phyloP scores from a whole-genome alignment of 176 grass and related monocot species.

The Echinochloa phyllopogon region DNA sequence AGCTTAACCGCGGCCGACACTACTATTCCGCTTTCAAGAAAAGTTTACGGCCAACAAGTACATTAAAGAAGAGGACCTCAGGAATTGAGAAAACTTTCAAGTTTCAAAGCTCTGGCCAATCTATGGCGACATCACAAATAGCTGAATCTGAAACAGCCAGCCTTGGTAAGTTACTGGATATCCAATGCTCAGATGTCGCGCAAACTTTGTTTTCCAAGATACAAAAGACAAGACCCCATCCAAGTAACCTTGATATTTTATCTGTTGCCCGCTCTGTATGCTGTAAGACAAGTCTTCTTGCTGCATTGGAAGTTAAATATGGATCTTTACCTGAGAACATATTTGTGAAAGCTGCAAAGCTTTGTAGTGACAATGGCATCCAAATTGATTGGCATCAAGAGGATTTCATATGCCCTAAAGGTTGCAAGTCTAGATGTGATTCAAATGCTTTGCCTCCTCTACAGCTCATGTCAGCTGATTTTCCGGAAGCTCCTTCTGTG shows the following conservation, averaged over 20 bases:
- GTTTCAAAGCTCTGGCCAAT: conserved; percentile 44
- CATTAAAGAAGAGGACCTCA: conserved; percentile 67
- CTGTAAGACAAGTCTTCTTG: conserved; percentile 77
- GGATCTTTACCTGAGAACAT: conserved; percentile 77
- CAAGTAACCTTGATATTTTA: conserved; percentile 85
- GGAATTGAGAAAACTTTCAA: conserved; percentile 63
- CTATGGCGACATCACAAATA: conserved; percentile 47
- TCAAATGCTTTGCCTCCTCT: conserved; percentile 58
- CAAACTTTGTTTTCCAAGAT: conserved; percentile 77
- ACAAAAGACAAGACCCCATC: conserved; percentile 86
- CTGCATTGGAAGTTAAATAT: conserved; percentile 82
- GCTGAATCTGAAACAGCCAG: conserved; percentile 56
- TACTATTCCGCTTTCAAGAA: conserved; percentile 79
- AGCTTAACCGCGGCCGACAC: conserved; percentile 80
- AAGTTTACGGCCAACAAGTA: conserved; percentile 55
- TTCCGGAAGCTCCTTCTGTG: conserved; percentile 33
- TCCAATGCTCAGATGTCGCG: conserved; percentile 74
- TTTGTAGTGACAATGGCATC: conserved; percentile 91
- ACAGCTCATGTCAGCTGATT: conserved; percentile 39
- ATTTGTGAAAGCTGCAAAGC: conserved; percentile 88
- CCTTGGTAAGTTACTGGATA: conserved; percentile 67
- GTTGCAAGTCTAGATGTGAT: conserved; percentile 62
- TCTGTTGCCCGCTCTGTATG: conserved; percentile 78
- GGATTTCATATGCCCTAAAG: conserved; percentile 81
- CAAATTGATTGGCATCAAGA: conserved; percentile 91